These are phyloP conservation scores for Coniophora puteana DNA, from an alignment of 1,284 basidiomycete genomes.

Conservation along the genomic window DNA sequence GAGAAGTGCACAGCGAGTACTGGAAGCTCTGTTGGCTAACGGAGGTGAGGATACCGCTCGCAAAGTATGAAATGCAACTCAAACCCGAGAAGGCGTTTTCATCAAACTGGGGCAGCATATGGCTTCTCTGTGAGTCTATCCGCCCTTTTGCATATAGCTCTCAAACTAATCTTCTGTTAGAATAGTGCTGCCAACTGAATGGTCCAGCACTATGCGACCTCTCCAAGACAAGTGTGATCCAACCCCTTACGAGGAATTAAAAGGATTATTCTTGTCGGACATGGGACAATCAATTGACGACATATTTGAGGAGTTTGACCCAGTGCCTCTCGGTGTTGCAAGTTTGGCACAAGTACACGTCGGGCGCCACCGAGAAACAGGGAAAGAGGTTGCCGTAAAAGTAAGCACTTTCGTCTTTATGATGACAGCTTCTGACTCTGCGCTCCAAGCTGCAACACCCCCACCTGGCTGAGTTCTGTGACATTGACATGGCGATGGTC, in stretches of 20 bases:
- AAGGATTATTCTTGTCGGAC: conserved; percentile 69
- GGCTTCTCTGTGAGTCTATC: conserved; percentile 51
- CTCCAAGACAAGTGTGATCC: conserved; percentile 86
- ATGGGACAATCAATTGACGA: conserved; percentile 64
- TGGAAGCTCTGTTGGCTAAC: conserved; percentile 81
- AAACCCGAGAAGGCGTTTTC: conserved; percentile 60
- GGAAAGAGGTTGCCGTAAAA: conserved; percentile 88
- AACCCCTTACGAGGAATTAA: conserved; percentile 67
- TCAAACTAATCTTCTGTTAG: conserved; percentile 25
- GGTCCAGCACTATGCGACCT: conserved; percentile 63
- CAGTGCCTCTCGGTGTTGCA: conserved; percentile 91
- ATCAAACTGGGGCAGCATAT: conserved; percentile 95
- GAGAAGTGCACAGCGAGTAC: conserved; percentile 74
- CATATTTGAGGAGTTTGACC: conserved; percentile 82
- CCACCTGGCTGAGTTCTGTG: conserved; percentile 88
- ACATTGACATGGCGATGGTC: conserved; percentile 82
- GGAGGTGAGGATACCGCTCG: conserved; percentile 52
- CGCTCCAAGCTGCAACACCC: conserved; percentile 84
- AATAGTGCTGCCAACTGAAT: conserved; percentile 77
- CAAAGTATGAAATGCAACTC: neutral
- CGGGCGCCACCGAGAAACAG: conserved; percentile 70
- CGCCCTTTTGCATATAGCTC: neutral
- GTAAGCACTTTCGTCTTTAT: conserved; percentile 27
- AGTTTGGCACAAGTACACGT: conserved; percentile 95
- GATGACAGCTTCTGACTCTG: conserved; percentile 5